Percentiles rank a stretch among this genome's conserved stretches.
Evolutionary conservation across 306 rosid species (phyloP).

Genomic region (Arachis stenosperma): DNA sequence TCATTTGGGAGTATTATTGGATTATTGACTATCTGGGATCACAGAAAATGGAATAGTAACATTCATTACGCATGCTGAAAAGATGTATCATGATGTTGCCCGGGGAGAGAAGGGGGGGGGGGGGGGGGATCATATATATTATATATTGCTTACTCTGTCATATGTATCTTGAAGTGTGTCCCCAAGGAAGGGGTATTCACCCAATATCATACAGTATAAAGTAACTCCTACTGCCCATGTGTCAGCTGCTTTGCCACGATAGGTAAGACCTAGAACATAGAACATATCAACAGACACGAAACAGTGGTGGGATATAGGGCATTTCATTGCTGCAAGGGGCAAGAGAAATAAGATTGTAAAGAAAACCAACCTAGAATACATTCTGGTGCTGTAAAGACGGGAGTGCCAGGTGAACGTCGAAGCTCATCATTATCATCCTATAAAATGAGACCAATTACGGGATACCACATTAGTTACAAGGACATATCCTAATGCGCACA

Average conservation of each 20-base stretch:
- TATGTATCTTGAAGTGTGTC: constrained; percentile 98
- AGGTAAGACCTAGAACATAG: constrained; percentile 65
- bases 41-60: constrained; percentile 30
- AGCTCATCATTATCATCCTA: constrained; percentile 93
- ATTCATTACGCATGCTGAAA: constrained; percentile 5
- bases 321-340: not conserved
- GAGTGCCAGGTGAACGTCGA: constrained; percentile 99
- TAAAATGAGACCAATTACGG: constrained; percentile 40
- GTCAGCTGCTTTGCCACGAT: constrained; percentile 86
- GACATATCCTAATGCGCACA: not conserved
- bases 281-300: constrained; percentile 19
- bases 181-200: constrained; percentile 93
- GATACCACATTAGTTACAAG: constrained; percentile 13
- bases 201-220: constrained; percentile 88
- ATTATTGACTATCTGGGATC: constrained; percentile 79
- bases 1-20: constrained; percentile 71
- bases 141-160: constrained; percentile 67
- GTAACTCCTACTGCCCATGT: constrained; percentile 99
- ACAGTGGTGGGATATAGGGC: constrained; percentile 25
- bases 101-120: too few species aligned
- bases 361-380: constrained; percentile 76
- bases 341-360: constrained; percentile 28
- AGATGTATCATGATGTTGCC: constrained; percentile 6
- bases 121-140: not conserved
- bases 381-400: constrained; percentile 99